Evolutionary conservation across 108 stramenopile genomes (phyloP), one percentile per base, ranked within the genome.

Genomic region (Discostella stelligeroides): DNA sequence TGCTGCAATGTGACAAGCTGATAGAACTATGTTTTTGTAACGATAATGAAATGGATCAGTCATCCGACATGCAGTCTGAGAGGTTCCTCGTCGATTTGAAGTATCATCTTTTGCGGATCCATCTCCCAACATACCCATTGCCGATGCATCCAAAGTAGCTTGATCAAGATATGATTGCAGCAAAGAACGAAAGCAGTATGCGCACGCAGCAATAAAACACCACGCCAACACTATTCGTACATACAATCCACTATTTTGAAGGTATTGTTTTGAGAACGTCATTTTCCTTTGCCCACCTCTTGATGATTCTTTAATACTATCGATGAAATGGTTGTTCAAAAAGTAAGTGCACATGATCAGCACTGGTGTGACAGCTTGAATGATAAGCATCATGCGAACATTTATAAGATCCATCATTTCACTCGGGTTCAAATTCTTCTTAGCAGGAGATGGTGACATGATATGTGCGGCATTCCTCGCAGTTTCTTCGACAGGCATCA

Each of bases 161-260:
- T 77, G 76, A 63, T 77, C 69, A 56, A 77, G 15, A 34, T 56
- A 70, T 9, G 76, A 77, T 45, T 77, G 76, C 57, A 77, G 38
- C 63, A 77, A 41, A 24, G 76, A 42, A 9, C 76, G 68, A 40
- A 77, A 57, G 11, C 67, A 69, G 20, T 70, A 70, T 5, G 69
- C 25, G 17, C 60, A 70, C 24, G 76, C 68, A 21, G 56, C 68
- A 24, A 77, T 18, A 41, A 77, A 77, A 40, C 68, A 64, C 76
- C 68, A 77, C 3, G 67, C 27, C 8, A 77, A 57, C 37, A 42
- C 76, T 24, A 59, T 63, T 29, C 76, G 54, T 15, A 77, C 47
- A 59, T 59, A 77, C 55, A 68, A 30, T 24, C 68, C 76, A 51
- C 68, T 70, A 12, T 77, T 62, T 66, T 77, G 76, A 13, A 77